These are phyloP conservation scores for Solanum chmielewskii DNA, from an alignment of 257 asterid genomes.

Conservation along the genomic window DNA sequence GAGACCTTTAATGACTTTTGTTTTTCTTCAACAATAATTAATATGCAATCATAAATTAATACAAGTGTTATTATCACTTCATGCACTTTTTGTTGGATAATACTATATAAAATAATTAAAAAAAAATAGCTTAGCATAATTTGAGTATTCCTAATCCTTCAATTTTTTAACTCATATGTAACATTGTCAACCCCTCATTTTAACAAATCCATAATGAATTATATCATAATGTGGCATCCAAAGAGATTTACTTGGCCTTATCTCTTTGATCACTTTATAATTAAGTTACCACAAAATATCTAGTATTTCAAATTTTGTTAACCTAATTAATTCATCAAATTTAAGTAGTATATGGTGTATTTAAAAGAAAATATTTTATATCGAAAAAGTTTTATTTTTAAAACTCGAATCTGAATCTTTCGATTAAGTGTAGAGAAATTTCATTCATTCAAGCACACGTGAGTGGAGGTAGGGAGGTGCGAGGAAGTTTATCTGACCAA, in stretches of 20 bases:
- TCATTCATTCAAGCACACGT: background rate
- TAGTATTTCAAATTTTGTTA: background rate
- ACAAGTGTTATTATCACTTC: conserved; percentile 14
- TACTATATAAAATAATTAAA: conserved; percentile 2
- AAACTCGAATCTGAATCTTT: background rate
- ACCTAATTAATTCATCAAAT: background rate
- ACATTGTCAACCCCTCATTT: conserved; percentile 35
- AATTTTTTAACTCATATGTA: conserved; percentile 8
- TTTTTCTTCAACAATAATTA: background rate
- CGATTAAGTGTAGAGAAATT: background rate
- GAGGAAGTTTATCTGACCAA: background rate
- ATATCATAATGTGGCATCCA: conserved; percentile 28
- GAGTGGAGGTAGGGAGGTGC: background rate
- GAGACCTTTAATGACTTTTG: conserved; percentile 19
- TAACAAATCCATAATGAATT: conserved; percentile 31
- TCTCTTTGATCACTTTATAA: background rate
- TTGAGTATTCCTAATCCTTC: conserved; percentile 16
- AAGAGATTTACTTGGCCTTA: conserved; percentile 28
- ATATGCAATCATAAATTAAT: conserved; percentile 8
- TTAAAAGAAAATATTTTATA: background rate
- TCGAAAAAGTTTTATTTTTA: too few relatives aligned
- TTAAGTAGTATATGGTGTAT: background rate
- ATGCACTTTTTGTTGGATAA: conserved; percentile 26
- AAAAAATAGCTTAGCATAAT: conserved; percentile 39
- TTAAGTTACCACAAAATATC: background rate